Evolutionary conservation across 2,329 filamentous ascomycete species (phyloP).

Genomic region (Fusarium oxysporum): DNA sequence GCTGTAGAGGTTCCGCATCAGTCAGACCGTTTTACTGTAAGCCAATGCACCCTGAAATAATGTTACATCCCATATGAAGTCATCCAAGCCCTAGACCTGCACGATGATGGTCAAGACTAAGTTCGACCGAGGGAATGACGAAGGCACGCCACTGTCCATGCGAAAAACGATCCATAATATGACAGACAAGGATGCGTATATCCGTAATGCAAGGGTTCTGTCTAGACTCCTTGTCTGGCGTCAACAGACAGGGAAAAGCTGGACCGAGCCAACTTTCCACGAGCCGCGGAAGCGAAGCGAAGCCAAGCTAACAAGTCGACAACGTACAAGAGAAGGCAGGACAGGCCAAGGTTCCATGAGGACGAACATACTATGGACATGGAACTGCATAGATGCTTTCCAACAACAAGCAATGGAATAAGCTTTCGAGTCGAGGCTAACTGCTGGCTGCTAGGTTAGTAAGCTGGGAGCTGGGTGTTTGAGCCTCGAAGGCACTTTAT

Average conservation of each 20-base stretch:
- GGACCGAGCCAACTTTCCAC: slow-evolving; percentile 7
- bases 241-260: slow-evolving; percentile 5
- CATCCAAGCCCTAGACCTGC: slow-evolving; percentile 4
- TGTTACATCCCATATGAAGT: slow-evolving; percentile 1
- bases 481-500: not conserved
- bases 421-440: not conserved
- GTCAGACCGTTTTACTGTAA: not conserved
- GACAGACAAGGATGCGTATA: slow-evolving; percentile 15
- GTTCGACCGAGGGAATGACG: slow-evolving; percentile 2
- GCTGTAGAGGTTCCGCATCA: not conserved
- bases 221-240: not conserved
- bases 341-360: not conserved
- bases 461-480: not conserved
- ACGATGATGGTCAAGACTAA: slow-evolving; percentile 15
- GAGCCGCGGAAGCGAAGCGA: slow-evolving; percentile 2
- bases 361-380: not conserved
- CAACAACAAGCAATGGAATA: not conserved
- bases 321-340: not conserved
- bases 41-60: not conserved
- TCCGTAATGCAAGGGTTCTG: slow-evolving; percentile 1
- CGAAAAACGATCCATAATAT: not conserved
- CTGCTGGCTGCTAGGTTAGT: not conserved
- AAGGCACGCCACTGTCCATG: not conserved
- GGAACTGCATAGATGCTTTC: not conserved
- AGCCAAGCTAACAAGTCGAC: not conserved